Percentiles rank a stretch among this genome's conserved stretches.
Conservation (phyloP, 345 rosid species). For the Acer saccharum region DNA sequence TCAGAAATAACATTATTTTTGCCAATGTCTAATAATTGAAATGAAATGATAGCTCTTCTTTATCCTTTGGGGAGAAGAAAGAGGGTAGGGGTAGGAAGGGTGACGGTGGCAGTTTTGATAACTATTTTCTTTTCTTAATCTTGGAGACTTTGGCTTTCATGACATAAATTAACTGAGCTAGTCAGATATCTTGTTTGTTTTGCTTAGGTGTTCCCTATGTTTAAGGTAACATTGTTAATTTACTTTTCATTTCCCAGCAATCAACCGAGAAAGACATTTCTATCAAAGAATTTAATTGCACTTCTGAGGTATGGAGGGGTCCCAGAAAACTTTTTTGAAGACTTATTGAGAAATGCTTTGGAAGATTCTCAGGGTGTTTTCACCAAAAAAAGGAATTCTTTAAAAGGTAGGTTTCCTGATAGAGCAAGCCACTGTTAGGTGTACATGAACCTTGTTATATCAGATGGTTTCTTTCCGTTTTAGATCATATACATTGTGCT, state of each 20-base stretch:
- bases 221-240: slow-evolving; percentile 7
- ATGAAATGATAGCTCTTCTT: not conserved
- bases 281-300: slow-evolving; percentile 60
- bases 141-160: slow-evolving; percentile 10
- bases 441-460: not conserved
- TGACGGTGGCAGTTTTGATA: not conserved
- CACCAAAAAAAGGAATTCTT: slow-evolving; percentile 47
- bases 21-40: not conserved
- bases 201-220: not conserved
- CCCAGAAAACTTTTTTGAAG: slow-evolving; percentile 59
- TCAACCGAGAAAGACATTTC: slow-evolving; percentile 46
- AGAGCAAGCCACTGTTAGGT: not conserved
- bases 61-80: not conserved
- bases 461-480: not conserved
- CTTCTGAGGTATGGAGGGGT: slow-evolving; percentile 81
- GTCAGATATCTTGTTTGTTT: not conserved
- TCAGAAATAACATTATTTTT: not conserved
- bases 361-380: slow-evolving; percentile 49
- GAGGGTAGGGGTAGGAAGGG: not conserved
- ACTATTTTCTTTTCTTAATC: not conserved
- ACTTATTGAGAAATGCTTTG: slow-evolving; percentile 44
- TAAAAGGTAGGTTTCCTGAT: slow-evolving; percentile 47
- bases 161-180: not conserved
- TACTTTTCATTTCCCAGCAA: slow-evolving; percentile 43
- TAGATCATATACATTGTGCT: not conserved